A percentile compares a stretch with the other conserved stretches of the same genome.
Conservation (phyloP, 2,329 filamentous ascomycete species). For the Dactylonectria estremocensis region DNA sequence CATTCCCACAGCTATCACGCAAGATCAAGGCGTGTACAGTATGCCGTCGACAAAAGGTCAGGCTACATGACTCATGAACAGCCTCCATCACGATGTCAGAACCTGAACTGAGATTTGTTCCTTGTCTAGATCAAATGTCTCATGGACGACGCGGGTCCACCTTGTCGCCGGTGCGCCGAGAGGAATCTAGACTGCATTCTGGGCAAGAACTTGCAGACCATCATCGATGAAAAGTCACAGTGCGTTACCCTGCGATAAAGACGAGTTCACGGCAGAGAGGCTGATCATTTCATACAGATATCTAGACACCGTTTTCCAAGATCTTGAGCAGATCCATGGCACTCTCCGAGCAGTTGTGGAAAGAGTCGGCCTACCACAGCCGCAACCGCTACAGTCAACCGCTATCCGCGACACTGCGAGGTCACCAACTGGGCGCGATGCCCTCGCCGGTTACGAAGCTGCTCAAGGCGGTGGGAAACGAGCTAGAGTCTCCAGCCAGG, state of each 20-base stretch:
- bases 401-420: conserved; percentile 16
- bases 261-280: too few relatives aligned
- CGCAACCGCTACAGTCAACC: conserved; percentile 7
- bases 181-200: conserved; percentile 53
- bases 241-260: conserved; percentile 29
- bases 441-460: conserved; percentile 2
- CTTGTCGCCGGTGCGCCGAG: conserved; percentile 55
- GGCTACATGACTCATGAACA: background rate
- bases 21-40: conserved; percentile 26
- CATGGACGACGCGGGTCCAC: conserved; percentile 55
- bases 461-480: conserved; percentile 6
- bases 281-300: background rate
- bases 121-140: conserved; percentile 55
- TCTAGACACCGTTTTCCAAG: conserved; percentile 31
- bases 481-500: conserved; percentile 7
- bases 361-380: conserved; percentile 22
- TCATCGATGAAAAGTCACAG: conserved; percentile 56
- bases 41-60: conserved; percentile 22
- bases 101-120: background rate
- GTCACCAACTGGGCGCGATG: conserved; percentile 12
- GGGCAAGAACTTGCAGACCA: conserved; percentile 57
- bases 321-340: conserved; percentile 27
- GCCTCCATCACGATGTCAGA: too few relatives aligned
- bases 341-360: conserved; percentile 22
- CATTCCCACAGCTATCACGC: conserved; percentile 21